These are phyloP conservation scores for Rhodomyrtus tomentosa DNA, from an alignment of 345 rosid genomes.

Conservation along the genomic window DNA sequence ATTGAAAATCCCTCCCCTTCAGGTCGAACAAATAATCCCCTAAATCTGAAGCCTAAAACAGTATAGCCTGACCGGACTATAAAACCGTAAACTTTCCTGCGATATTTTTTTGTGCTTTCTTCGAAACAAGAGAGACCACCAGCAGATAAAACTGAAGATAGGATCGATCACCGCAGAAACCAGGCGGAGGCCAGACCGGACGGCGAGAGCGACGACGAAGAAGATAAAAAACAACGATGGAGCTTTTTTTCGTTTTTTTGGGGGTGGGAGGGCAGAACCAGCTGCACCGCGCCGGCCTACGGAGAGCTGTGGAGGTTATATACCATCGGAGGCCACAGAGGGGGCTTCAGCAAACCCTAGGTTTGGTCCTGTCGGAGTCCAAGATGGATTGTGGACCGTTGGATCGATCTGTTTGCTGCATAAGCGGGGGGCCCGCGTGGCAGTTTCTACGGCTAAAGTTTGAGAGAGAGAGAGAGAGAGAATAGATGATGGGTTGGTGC, in stretches of 20 bases:
- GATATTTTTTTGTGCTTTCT: background rate
- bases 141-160: slow-evolving; percentile 6
- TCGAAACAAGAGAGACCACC: background rate
- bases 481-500: background rate
- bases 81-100: background rate
- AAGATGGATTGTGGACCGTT: slow-evolving; percentile 5
- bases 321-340: background rate
- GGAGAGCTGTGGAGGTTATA: slow-evolving; percentile 10
- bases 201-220: slow-evolving; percentile 14
- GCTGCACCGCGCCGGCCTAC: slow-evolving; percentile 39
- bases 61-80: background rate
- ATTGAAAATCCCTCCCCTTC: background rate
- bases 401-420: background rate
- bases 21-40: background rate
- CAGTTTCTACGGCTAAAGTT: background rate
- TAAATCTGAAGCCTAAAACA: background rate
- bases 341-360: slow-evolving; percentile 21
- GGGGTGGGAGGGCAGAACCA: slow-evolving; percentile 36
- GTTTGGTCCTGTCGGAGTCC: background rate
- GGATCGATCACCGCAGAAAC: slow-evolving; percentile 23
- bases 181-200: slow-evolving; percentile 3
- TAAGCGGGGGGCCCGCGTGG: background rate
- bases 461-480: background rate
- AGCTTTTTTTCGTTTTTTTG: slow-evolving; percentile 12
- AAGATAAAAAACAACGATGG: background rate